Percentiles rank a stretch among this genome's conserved stretches.
These are phyloP conservation scores for Aspergillus sp. DNA, from an alignment of 2,329 filamentous ascomycete genomes.

Conservation along the genomic window DNA sequence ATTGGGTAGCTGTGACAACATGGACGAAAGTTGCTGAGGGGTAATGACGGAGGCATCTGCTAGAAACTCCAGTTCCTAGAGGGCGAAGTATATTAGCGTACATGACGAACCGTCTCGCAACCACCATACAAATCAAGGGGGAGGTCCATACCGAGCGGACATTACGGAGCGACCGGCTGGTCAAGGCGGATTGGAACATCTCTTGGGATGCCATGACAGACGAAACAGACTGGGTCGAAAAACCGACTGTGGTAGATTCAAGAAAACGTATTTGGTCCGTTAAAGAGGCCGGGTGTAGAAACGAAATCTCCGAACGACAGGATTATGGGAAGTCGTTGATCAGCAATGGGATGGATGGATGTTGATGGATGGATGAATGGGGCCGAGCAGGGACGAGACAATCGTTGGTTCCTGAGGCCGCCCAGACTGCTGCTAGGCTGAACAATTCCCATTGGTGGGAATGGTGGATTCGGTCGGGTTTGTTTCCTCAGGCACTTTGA, in stretches of 20 bases:
- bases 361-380: conserved; percentile 8
- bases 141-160: conserved; percentile 72
- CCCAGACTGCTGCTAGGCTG: conserved; percentile 1
- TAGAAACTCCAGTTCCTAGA: conserved; percentile 85
- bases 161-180: conserved; percentile 80
- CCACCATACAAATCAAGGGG: neutral
- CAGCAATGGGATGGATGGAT: conserved; percentile 7
- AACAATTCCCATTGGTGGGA: conserved; percentile 10
- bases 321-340: conserved; percentile 1
- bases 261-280: neutral
- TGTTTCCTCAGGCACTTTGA: conserved; percentile 6
- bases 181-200: conserved; percentile 54
- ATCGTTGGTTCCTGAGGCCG: conserved; percentile 11
- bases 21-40: conserved; percentile 71
- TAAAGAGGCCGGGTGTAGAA: neutral
- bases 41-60: conserved; percentile 78
- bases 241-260: neutral
- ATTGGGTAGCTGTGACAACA: conserved; percentile 71
- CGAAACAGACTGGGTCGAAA: conserved; percentile 2
- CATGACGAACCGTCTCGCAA: neutral
- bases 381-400: conserved; percentile 8
- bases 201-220: conserved; percentile 34
- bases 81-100: conserved; percentile 6
- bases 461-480: neutral
- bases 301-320: neutral